These are phyloP conservation scores for Crithidia expoeki DNA, from an alignment of 208 protist species.

Conservation along the genomic window DNA sequence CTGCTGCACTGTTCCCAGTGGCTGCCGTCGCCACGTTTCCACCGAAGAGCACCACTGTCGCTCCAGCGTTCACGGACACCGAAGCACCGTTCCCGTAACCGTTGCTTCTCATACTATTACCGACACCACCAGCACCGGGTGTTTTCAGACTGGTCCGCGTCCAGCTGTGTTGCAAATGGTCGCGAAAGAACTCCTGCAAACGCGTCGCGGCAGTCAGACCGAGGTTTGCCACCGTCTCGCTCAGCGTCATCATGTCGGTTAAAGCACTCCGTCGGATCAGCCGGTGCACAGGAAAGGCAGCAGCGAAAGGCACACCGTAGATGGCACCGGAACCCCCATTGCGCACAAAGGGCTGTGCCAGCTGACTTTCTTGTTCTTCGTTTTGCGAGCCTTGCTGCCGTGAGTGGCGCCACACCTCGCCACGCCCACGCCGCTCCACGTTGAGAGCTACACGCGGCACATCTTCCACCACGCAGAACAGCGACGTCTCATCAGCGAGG, in stretches of 20 bases:
- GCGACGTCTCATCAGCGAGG: conserved; percentile 38
- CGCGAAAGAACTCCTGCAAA: conserved; percentile 42
- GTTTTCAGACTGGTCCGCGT: not conserved
- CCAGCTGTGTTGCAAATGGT: conserved; percentile 16
- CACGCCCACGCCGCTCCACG: conserved; percentile 24
- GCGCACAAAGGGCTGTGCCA: not conserved
- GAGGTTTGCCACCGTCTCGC: conserved; percentile 48
- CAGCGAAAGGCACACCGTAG: conserved; percentile 20
- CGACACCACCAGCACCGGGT: not conserved
- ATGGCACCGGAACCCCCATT: conserved; percentile 18
- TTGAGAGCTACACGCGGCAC: conserved; percentile 29
- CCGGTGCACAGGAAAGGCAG: conserved; percentile 15
- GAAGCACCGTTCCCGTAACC: not conserved
- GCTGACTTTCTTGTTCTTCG: not conserved
- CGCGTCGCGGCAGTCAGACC: conserved; percentile 39
- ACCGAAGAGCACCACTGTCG: conserved; percentile 12
- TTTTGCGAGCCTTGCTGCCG: conserved; percentile 8
- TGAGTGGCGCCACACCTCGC: conserved; percentile 17
- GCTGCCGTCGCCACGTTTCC: not conserved
- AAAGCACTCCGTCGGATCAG: conserved; percentile 14
- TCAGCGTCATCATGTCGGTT: conserved; percentile 26
- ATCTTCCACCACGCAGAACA: conserved; percentile 34
- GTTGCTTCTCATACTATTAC: not conserved
- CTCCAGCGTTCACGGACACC: not conserved
- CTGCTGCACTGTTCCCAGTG: too few relatives aligned